phyloP scores from a whole-genome alignment of 2,329 filamentous ascomycete species.

The Ophiostoma pallidulum region DNA sequence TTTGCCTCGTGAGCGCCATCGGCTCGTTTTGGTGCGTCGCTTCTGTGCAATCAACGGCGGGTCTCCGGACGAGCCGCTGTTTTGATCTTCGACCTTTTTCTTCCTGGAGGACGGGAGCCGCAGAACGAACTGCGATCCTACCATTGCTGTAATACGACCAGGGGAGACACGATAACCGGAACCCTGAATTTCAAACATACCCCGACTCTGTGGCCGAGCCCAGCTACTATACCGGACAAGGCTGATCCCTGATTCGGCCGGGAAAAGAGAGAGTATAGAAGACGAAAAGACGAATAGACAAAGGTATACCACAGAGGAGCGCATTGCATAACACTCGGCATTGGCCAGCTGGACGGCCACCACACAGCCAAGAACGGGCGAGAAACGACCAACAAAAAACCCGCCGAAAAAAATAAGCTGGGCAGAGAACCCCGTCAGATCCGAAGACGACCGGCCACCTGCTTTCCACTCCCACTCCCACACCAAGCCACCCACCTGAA shows the following conservation, averaged over 20 bases:
- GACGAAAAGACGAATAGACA: neutral
- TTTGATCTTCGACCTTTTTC: neutral
- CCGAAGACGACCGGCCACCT: neutral
- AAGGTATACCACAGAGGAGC: no score
- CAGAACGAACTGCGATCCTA: neutral
- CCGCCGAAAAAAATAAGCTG: neutral
- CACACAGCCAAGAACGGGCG: no score
- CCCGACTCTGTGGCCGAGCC: slow-evolving; percentile 3
- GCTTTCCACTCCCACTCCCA: neutral
- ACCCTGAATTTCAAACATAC: no score
- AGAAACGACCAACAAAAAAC: neutral
- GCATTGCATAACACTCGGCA: no score
- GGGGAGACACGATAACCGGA: neutral
- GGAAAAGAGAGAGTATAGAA: neutral
- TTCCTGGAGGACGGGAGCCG: neutral
- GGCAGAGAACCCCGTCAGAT: neutral
- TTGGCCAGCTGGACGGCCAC: no score
- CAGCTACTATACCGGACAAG: slow-evolving; percentile 5
- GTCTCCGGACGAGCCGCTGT: neutral
- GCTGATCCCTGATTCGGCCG: slow-evolving; percentile 11
- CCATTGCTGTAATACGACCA: neutral
- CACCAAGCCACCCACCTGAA: no score
- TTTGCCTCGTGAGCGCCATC: no score
- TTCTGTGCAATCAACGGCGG: slow-evolving; percentile 3
- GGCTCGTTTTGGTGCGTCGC: neutral